Evolutionary conservation across 176 grass and related monocot genomes (phyloP), one percentile per base, ranked within the genome.

Genomic region (Triticum monococcum): DNA sequence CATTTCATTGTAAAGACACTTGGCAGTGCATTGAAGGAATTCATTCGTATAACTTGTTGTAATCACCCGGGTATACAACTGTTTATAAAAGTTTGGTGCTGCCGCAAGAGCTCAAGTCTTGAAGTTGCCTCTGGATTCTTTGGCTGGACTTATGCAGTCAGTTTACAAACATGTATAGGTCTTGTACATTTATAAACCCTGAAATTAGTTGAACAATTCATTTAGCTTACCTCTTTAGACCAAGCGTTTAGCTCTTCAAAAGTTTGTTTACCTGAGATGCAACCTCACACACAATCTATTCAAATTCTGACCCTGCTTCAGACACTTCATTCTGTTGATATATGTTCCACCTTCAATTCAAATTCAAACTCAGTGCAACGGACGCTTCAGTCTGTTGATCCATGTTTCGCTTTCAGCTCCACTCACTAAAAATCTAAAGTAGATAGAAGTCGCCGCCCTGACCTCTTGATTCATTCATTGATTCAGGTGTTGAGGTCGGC

Each of bases 401-500:
- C 36, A 68, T 68, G 66, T 36, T 83, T 32, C 12, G 5, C 61
- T 9, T 20, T 25, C n/a, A 68, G 50, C 12, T 36, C 24, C 9
- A 20, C 45, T 64, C 12, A 6, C 64, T 33, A 3, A 1, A 30
- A 28, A 30, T 30, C 28, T 30, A 30, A 30, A 30, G 28, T 30
- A 37, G 4, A 17, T 30, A 62, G 4, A 33, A 12, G 56, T 22
- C 13, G 12, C 36, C 24, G 1, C 4, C 4, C 36, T 81, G n/a
- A 26, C 41, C 43, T 75, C 41, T 75, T 7, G 5, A 69, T 48
- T 7, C 7, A 69, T 74, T 50, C 0, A 31, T 37, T 36, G 35
- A 36, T 75, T 10, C 84, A 97, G 95, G 82, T 91, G 28, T 37
- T 94, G 68, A 81, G 87, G 22, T 91, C 80, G 24, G 85, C 96